These are phyloP conservation scores for Puccinia coronata DNA, from an alignment of 1,284 basidiomycete species.

Conservation along the genomic window DNA sequence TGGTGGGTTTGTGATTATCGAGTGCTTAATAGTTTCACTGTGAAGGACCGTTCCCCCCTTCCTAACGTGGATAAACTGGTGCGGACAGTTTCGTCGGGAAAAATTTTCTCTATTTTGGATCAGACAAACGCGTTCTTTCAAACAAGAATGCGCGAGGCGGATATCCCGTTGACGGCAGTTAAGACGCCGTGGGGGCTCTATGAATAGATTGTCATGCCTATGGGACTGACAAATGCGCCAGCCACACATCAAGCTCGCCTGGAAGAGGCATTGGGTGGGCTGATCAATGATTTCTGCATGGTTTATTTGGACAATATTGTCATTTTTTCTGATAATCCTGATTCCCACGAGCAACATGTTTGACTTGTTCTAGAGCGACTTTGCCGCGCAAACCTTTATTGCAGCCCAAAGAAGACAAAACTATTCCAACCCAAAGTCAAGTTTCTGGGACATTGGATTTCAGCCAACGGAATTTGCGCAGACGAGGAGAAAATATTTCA, in stretches of 20 bases:
- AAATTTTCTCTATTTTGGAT: slow-evolving; percentile 10
- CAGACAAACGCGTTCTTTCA: slow-evolving; percentile 62
- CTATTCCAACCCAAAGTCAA: neutral
- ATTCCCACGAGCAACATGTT: neutral
- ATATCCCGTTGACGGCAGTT: too few relatives aligned
- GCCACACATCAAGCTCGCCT: slow-evolving; percentile 56
- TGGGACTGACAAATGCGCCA: slow-evolving; percentile 60
- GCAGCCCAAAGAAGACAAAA: too few relatives aligned
- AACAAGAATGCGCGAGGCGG: slow-evolving; percentile 59
- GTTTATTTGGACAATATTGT: slow-evolving; percentile 27
- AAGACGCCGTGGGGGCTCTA: slow-evolving; percentile 60
- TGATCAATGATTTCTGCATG: neutral
- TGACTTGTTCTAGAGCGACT: neutral
- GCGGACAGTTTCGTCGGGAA: neutral
- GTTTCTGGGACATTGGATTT: slow-evolving; percentile 16
- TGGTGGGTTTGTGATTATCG: slow-evolving; percentile 2
- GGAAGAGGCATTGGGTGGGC: slow-evolving; percentile 48
- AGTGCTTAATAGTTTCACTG: neutral
- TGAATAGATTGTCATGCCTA: slow-evolving; percentile 61
- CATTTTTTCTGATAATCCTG: neutral
- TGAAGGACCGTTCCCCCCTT: slow-evolving; percentile 4
- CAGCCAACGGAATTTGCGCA: too few relatives aligned
- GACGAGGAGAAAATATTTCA: too few relatives aligned
- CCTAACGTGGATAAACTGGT: neutral
- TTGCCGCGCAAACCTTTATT: neutral